Percentiles rank a stretch among this genome's conserved stretches.
phyloP scores from a whole-genome alignment of 139 green algal species.

The Volvox reticuliferus region DNA sequence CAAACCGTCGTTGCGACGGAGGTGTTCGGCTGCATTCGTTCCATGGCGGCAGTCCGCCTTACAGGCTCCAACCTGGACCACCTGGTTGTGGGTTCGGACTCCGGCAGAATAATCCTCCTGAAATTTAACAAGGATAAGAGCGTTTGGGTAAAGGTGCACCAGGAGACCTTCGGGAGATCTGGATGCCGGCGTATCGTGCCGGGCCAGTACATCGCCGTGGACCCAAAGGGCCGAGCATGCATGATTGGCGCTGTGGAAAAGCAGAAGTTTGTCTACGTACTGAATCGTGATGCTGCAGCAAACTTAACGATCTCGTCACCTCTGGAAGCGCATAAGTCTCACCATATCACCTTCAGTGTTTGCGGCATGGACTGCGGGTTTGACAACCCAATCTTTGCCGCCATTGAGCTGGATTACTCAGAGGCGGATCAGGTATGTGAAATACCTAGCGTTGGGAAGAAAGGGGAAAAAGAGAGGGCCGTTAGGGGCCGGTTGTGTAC shows the following conservation, averaged over 20 bases:
- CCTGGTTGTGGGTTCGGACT: slow-evolving; percentile 93
- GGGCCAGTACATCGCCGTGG: slow-evolving; percentile 92
- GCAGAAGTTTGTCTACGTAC: slow-evolving; percentile 99
- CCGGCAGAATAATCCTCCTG: slow-evolving; percentile 95
- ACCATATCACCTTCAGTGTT: slow-evolving; percentile 89
- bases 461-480: too few species aligned
- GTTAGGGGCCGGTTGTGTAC: too few species aligned
- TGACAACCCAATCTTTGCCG: slow-evolving; percentile 99
- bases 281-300: slow-evolving; percentile 95
- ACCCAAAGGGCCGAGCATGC: slow-evolving; percentile 95
- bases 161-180: slow-evolving; percentile 98
- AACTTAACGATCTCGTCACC: slow-evolving; percentile 98
- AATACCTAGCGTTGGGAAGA: too few species aligned
- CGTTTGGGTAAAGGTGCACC: slow-evolving; percentile 92
- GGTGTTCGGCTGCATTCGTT: slow-evolving; percentile 93
- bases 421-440: slow-evolving; percentile 88
- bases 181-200: slow-evolving; percentile 96
- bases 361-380: slow-evolving; percentile 95
- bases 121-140: slow-evolving; percentile 92
- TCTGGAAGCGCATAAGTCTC: slow-evolving; percentile 97
- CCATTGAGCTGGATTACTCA: slow-evolving; percentile 98
- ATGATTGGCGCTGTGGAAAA: slow-evolving; percentile 97
- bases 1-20: slow-evolving; percentile 75
- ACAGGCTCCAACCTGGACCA: slow-evolving; percentile 91
- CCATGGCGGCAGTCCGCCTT: slow-evolving; percentile 91